Conservation (phyloP, 805 yeast species). For the Wickerhamomyces strasburgensis region DNA sequence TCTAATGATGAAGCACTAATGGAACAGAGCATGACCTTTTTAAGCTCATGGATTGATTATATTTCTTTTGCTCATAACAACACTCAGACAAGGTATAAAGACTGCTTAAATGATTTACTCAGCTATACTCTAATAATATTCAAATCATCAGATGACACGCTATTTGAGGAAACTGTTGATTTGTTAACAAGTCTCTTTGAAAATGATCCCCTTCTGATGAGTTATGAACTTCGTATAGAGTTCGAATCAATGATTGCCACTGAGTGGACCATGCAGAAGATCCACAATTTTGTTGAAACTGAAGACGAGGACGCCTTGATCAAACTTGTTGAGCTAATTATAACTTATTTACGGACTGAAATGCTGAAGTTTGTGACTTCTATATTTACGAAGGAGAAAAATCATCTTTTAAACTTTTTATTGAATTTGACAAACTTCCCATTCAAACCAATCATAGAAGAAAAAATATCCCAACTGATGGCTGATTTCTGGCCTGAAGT, state of each 20-base stretch:
- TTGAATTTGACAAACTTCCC: conserved; percentile 52
- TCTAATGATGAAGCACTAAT: conserved; percentile 8
- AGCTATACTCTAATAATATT: conserved; percentile 11
- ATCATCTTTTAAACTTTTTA: conserved; percentile 42
- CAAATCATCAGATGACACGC: conserved; percentile 10
- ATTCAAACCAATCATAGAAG: conserved; percentile 55
- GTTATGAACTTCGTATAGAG: conserved; percentile 14
- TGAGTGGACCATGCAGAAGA: conserved; percentile 40
- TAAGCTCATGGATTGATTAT: conserved; percentile 34
- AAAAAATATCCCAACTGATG: conserved; percentile 48
- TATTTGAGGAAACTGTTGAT: conserved; percentile 11
- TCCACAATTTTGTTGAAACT: conserved; percentile 29
- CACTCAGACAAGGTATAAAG: conserved; percentile 20
- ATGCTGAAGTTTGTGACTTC: conserved; percentile 37
- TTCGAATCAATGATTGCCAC: conserved; percentile 33
- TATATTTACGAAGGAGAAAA: conserved; percentile 31
- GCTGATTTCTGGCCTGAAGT: conserved; percentile 68
- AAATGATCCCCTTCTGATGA: conserved; percentile 26
- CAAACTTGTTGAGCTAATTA: conserved; percentile 40
- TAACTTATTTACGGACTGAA: conserved; percentile 44
- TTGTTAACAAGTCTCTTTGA: conserved; percentile 21
- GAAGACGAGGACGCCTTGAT: conserved; percentile 34
- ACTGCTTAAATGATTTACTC: conserved; percentile 19
- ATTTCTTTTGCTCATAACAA: conserved; percentile 31
- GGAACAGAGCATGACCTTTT: conserved; percentile 26